Conservation (phyloP, 108 stramenopile genomes). For the Cyclostephanos tholiformis region DNA sequence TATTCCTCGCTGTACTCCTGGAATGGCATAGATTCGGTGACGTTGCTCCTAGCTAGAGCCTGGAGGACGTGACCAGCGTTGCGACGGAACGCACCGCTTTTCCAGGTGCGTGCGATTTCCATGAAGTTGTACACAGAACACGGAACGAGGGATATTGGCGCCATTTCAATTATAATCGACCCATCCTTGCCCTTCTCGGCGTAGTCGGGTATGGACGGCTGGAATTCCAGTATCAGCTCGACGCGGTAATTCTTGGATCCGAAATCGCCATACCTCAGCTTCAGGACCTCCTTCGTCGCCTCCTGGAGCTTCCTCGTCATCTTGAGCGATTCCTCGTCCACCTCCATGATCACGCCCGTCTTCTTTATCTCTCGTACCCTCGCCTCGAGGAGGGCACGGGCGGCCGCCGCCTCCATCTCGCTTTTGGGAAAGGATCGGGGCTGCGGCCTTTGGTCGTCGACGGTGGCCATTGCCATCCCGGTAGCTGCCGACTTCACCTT, state of each 20-base stretch:
- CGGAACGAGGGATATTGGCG: constrained; percentile 65
- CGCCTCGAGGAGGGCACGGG: constrained; percentile 47
- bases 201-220: constrained; percentile 64
- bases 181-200: constrained; percentile 53
- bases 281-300: constrained; percentile 60
- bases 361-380: constrained; percentile 73
- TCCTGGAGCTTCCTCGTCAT: constrained; percentile 62
- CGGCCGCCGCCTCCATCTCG: constrained; percentile 23
- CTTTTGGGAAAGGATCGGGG: constrained; percentile 1
- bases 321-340: constrained; percentile 53
- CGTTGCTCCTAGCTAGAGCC: constrained; percentile 46
- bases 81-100: constrained; percentile 79
- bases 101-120: constrained; percentile 77
- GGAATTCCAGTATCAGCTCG: constrained; percentile 72
- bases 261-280: constrained; percentile 56
- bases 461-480: neutral
- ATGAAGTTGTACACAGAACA: constrained; percentile 79
- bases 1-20: constrained; percentile 81
- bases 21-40: constrained; percentile 70
- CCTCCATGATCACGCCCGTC: constrained; percentile 75
- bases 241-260: constrained; percentile 54
- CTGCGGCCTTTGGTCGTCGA: constrained; percentile 7
- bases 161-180: constrained; percentile 66
- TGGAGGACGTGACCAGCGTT: constrained; percentile 86
- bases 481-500: neutral